phyloP scores from a whole-genome alignment of 139 green algal genomes.

The Micractinium conductrix region DNA sequence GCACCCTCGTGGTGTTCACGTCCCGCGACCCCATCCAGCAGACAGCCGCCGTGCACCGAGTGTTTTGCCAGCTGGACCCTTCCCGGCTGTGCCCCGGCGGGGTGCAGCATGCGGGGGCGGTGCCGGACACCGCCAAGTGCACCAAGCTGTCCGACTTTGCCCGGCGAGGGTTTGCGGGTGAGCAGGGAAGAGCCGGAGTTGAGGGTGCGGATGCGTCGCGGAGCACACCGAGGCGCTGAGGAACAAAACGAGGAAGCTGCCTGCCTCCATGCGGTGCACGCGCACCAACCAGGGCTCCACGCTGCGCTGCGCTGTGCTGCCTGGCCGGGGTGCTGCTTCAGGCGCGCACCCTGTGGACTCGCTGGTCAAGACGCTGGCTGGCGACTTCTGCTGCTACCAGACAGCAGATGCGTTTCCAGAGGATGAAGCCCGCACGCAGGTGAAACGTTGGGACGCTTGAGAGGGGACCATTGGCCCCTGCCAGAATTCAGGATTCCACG shows the following conservation, averaged over 20 bases:
- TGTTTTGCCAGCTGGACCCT: background rate
- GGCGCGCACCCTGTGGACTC: background rate
- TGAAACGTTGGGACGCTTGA: too few relatives aligned
- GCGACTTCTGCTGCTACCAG: conserved; percentile 5
- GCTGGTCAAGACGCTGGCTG: background rate
- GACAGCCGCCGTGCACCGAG: background rate
- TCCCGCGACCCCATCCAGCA: background rate
- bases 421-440: background rate
- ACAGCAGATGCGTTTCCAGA: background rate
- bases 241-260: too few relatives aligned
- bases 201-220: too few relatives aligned
- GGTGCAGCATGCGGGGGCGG: background rate
- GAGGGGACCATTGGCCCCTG: too few relatives aligned
- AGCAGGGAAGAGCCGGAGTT: background rate
- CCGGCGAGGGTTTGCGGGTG: background rate
- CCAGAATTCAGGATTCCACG: too few relatives aligned
- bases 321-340: too few relatives aligned
- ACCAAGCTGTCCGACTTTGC: background rate
- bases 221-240: background rate
- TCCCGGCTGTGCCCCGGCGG: background rate
- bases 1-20: background rate
- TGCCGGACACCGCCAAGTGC: background rate
- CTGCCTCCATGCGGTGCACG: too few relatives aligned
- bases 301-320: too few relatives aligned
- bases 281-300: background rate